Conservation (phyloP, 306 rosid species). For the Benincasa hispida region DNA sequence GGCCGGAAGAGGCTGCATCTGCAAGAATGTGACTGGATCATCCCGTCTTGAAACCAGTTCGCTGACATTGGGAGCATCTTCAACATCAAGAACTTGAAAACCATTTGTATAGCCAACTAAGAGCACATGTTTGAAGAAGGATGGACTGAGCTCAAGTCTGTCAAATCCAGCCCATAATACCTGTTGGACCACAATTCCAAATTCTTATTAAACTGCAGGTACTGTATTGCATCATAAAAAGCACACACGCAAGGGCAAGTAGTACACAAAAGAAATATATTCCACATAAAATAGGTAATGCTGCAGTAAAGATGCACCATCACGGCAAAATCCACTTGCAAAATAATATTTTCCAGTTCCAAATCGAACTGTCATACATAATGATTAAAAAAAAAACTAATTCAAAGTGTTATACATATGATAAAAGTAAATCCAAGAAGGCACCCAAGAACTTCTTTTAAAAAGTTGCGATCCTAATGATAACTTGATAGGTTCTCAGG, state of each 20-base stretch:
- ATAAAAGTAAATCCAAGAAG: background rate
- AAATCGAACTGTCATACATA: background rate
- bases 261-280: background rate
- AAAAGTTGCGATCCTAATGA: background rate
- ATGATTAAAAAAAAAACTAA: background rate
- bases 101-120: constrained; percentile 85
- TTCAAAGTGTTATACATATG: background rate
- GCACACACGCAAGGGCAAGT: background rate
- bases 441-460: background rate
- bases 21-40: constrained; percentile 93
- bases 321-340: background rate
- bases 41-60: constrained; percentile 80
- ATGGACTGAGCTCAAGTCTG: constrained; percentile 50
- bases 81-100: constrained; percentile 92
- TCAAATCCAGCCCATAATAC: constrained; percentile 89
- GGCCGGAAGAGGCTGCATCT: constrained; percentile 74
- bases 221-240: background rate
- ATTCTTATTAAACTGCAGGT: background rate
- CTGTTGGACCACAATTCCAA: constrained; percentile 29
- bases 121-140: constrained; percentile 54
- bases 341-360: background rate
- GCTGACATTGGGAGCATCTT: constrained; percentile 61
- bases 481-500: background rate
- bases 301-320: background rate
- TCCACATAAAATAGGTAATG: background rate